Base-by-base conservation (phyloP, 2,329 filamentous ascomycete genomes). In the Beauveria brongniartii region DNA sequence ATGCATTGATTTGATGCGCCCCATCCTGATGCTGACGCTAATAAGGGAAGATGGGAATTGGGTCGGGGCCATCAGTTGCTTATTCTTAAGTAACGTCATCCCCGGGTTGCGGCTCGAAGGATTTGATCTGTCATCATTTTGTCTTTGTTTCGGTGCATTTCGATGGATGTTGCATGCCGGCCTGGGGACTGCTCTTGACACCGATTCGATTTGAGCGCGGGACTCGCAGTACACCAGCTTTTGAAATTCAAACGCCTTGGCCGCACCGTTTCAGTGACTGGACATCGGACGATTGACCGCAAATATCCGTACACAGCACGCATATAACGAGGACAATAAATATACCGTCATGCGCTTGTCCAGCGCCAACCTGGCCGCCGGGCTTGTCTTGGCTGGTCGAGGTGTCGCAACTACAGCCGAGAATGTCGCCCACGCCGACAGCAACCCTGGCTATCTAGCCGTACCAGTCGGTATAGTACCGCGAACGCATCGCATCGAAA, bases 391-490 rank as follows among this genome's bases (percentile, higher is more conserved):
- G 41, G 52, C 44, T 28, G 30, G 30, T n/a, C 50, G 22, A 20
- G 9, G 44, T 46, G 64, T 41, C 41, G 55, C 61, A 9, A 61
- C 56, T 44, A 51, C 61, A 26, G 50, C 60, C n/a, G 40, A 62
- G 2, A 55, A 61, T 30, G 69, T 74, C 60, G 67, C 70, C 22
- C 64, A 70, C 59, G 70, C 70, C 9, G 64, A 68, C 22, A 40
- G 62, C 16, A 74, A 74, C 22, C 66, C 75, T 55, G 75, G 75
- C 16, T 77, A 69, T 59, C 65, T 77, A 16, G 69, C 72, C 4
- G 65, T 77, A 47, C 72, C 73, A 18, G 68, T 77, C 7, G 70
- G 68, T 9, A 71, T 69, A 2, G 64, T 73, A 43, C 64, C 71
- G 56, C 67, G 66, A 52, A 64, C 68, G 12, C 64, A 61, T 7